Conservation (phyloP, 495 filamentous ascomycete species). For the Penicillium longicatenatum region DNA sequence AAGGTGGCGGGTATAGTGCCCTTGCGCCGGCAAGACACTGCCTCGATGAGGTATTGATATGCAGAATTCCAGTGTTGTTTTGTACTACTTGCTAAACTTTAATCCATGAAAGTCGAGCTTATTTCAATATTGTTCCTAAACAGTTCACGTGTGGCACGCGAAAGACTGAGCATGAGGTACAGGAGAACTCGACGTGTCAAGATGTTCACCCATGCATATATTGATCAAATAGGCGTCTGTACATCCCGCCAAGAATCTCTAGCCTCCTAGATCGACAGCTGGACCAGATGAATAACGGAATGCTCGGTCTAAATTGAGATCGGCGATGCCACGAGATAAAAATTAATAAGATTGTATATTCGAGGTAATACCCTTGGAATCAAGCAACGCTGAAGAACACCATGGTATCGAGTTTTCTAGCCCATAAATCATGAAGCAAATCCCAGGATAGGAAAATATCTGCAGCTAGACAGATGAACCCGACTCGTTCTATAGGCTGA, state of each 20-base stretch:
- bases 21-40: background rate
- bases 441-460: background rate
- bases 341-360: background rate
- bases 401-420: background rate
- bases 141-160: too few species aligned
- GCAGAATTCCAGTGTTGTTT: background rate
- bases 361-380: background rate
- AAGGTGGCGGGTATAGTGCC: background rate
- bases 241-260: constrained; percentile 6
- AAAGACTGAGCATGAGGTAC: too few species aligned
- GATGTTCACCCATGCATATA: background rate
- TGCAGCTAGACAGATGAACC: background rate
- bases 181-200: background rate
- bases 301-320: constrained; percentile 1
- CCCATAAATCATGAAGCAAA: background rate
- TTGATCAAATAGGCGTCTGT: background rate
- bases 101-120: too few species aligned
- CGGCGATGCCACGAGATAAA: background rate
- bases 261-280: constrained; percentile 7
- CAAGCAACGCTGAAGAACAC: background rate
- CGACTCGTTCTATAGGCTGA: background rate
- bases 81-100: background rate
- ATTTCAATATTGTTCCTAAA: too few species aligned
- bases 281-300: constrained; percentile 14
- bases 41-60: background rate